Evolutionary conservation across 2,329 filamentous ascomycete species (phyloP).

Genomic region (Botryotinia narcissicola): DNA sequence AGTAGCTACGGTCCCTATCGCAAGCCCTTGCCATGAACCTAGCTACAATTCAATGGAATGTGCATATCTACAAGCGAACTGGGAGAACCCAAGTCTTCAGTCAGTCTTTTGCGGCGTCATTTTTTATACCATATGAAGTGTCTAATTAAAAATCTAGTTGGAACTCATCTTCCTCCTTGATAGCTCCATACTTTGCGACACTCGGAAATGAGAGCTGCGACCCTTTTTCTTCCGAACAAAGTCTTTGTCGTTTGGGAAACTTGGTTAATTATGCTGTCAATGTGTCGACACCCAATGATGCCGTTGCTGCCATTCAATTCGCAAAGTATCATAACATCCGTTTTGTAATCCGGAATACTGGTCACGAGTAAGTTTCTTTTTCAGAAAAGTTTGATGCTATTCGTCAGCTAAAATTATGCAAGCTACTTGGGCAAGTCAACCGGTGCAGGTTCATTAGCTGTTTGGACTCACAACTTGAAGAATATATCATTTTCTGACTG

Average conservation of each 20-base stretch:
- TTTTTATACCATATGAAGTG: neutral
- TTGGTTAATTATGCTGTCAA: slow-evolving; percentile 40
- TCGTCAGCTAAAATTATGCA: slow-evolving; percentile 8
- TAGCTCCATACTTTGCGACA: slow-evolving; percentile 43
- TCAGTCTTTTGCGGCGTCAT: neutral
- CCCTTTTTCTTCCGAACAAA: slow-evolving; percentile 39
- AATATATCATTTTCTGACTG: slow-evolving; percentile 44
- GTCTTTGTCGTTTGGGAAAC: slow-evolving; percentile 42
- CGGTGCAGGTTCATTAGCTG: slow-evolving; percentile 55
- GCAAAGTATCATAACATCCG: slow-evolving; percentile 42
- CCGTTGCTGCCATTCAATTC: slow-evolving; percentile 41
- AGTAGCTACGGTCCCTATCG: slow-evolving; percentile 24
- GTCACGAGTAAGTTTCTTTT: slow-evolving; percentile 46
- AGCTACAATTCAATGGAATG: slow-evolving; percentile 22
- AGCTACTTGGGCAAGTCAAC: slow-evolving; percentile 56
- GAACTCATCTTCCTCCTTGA: slow-evolving; percentile 11
- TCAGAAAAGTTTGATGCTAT: neutral
- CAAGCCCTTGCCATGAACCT: slow-evolving; percentile 23
- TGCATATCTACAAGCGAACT: slow-evolving; percentile 20
- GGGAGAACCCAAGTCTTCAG: slow-evolving; percentile 20
- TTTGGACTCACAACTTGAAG: slow-evolving; percentile 58
- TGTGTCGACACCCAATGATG: slow-evolving; percentile 29
- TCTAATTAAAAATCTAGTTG: neutral
- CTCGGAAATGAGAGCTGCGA: slow-evolving; percentile 37
- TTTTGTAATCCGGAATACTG: slow-evolving; percentile 53